These are phyloP conservation scores for Prunus yedoensis DNA, from an alignment of 331 rosid genomes.

Conservation along the genomic window DNA sequence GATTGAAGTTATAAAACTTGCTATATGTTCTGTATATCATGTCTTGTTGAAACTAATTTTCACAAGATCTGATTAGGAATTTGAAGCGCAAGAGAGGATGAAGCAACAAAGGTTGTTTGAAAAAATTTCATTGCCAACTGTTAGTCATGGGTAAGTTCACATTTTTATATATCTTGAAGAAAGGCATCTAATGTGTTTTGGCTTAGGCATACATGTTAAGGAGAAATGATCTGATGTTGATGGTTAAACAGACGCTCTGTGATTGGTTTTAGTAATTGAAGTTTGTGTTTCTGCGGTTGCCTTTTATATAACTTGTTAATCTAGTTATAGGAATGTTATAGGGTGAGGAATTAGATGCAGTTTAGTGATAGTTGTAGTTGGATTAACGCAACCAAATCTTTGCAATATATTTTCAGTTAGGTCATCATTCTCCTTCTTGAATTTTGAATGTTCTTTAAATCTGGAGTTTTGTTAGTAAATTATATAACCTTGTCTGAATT, in stretches of 20 bases:
- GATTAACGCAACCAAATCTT: background rate
- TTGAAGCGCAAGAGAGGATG: conserved; percentile 93
- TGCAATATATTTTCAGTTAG: background rate
- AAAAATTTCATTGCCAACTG: conserved; percentile 61
- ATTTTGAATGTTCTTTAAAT: no score
- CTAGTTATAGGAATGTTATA: background rate
- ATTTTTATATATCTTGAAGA: background rate
- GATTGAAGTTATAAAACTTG: background rate
- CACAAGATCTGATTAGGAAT: conserved; percentile 49
- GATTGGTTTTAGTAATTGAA: background rate
- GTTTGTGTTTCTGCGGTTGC: background rate
- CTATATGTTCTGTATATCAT: background rate
- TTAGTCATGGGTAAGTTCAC: conserved; percentile 78
- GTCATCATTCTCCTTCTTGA: background rate
- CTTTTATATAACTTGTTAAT: background rate
- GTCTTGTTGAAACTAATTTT: background rate
- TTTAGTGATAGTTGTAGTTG: background rate
- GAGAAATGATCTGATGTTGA: background rate
- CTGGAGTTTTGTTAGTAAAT: no score
- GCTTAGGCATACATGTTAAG: background rate
- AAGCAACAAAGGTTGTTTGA: conserved; percentile 75
- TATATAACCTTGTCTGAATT: no score
- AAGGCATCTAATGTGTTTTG: background rate
- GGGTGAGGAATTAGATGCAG: background rate
- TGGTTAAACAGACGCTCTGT: background rate